Conservation (phyloP, 176 grass and related monocot species). For the Ensete ventricosum region DNA sequence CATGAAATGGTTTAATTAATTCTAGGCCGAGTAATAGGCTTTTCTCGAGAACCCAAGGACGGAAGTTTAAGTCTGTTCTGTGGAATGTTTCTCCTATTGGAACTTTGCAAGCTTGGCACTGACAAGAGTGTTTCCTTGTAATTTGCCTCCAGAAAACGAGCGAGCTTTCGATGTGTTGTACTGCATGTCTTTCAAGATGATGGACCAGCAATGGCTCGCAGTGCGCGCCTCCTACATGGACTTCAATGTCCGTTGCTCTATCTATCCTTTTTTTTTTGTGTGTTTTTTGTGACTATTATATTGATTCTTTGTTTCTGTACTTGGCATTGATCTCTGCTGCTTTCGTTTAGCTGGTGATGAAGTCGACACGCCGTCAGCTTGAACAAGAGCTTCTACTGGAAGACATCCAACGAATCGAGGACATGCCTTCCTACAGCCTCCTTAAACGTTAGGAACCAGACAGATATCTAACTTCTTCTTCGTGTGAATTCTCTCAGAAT, state of each 20-base stretch:
- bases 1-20: no score
- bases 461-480: background rate
- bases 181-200: slow-evolving; percentile 77
- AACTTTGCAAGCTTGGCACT: background rate
- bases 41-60: no score
- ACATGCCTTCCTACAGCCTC: slow-evolving; percentile 71
- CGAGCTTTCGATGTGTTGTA: slow-evolving; percentile 82
- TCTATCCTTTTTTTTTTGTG: background rate
- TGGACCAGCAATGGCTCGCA: slow-evolving; percentile 89
- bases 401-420: slow-evolving; percentile 69
- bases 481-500: background rate
- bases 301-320: slow-evolving; percentile 11
- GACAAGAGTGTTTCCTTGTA: slow-evolving; percentile 4
- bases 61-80: background rate
- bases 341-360: slow-evolving; percentile 55
- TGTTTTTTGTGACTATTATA: no score
- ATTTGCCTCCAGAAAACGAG: slow-evolving; percentile 63
- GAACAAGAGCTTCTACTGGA: slow-evolving; percentile 72
- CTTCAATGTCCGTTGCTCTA: slow-evolving; percentile 52
- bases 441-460: slow-evolving; percentile 39
- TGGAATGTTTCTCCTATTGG: background rate
- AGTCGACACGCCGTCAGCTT: slow-evolving; percentile 63
- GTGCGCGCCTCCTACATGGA: slow-evolving; percentile 86
- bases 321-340: background rate
- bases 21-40: no score